phyloP scores from a whole-genome alignment of 2,329 filamentous ascomycete species.

The Hymenoscyphus albidus region DNA sequence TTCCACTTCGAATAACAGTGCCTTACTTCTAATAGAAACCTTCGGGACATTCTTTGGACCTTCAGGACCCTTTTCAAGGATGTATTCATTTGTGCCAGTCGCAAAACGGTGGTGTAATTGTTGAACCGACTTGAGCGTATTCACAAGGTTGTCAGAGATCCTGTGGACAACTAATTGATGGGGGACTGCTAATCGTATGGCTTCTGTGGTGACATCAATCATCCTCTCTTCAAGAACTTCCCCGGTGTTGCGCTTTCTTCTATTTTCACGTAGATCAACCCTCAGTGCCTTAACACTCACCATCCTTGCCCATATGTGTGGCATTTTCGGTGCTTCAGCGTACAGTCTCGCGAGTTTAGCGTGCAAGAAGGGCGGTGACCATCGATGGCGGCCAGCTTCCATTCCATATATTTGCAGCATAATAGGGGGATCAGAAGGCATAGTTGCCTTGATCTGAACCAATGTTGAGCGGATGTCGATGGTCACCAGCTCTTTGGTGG shows the following conservation, averaged over 20 bases:
- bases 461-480: conserved; percentile 78
- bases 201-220: conserved; percentile 79
- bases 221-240: conserved; percentile 69
- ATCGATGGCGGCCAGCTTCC: conserved; percentile 80
- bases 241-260: conserved; percentile 59
- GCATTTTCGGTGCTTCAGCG: conserved; percentile 80
- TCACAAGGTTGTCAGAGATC: conserved; percentile 90
- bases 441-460: conserved; percentile 80
- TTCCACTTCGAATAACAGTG: conserved; percentile 86
- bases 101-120: conserved; percentile 93
- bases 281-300: conserved; percentile 78
- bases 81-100: conserved; percentile 83
- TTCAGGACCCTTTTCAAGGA: conserved; percentile 80
- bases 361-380: conserved; percentile 77
- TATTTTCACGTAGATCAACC: conserved; percentile 74
- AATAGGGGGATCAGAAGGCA: conserved; percentile 85
- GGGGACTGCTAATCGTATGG: conserved; percentile 81
- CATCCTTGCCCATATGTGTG: conserved; percentile 79
- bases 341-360: conserved; percentile 80
- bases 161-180: conserved; percentile 87
- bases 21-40: conserved; percentile 75
- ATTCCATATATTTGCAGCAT: conserved; percentile 86
- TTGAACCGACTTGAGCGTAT: conserved; percentile 78
- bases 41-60: conserved; percentile 83
- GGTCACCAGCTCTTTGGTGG: conserved; percentile 63